A percentile compares a stretch with the other conserved stretches of the same genome.
Conservation (phyloP, 2,329 filamentous ascomycete species). For the Penicillium sp. region DNA sequence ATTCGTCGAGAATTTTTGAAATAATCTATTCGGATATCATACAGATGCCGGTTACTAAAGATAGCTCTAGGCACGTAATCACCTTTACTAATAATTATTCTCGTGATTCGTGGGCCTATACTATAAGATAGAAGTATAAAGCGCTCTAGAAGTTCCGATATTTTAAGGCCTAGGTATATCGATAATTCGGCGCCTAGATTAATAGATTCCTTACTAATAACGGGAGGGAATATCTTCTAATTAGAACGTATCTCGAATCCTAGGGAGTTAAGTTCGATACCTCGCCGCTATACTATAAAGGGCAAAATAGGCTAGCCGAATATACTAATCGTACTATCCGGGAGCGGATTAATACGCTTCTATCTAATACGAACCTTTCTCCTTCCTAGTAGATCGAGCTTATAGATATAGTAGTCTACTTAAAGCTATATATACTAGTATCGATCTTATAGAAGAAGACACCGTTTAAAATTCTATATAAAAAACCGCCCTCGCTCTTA, state of each 20-base stretch:
- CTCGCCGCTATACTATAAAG: not conserved
- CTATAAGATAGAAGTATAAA: slow-evolving; percentile 5
- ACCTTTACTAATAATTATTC: too few species aligned
- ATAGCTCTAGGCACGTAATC: too few species aligned
- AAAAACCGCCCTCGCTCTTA: not conserved
- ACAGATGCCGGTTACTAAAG: too few species aligned
- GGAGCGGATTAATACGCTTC: not conserved
- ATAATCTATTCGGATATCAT: too few species aligned
- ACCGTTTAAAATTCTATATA: not conserved
- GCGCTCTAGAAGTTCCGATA: not conserved
- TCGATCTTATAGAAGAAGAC: not conserved
- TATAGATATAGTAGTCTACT: not conserved
- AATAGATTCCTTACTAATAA: not conserved
- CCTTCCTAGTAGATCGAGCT: slow-evolving; percentile 1
- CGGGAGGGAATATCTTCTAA: not conserved
- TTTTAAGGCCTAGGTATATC: too few species aligned
- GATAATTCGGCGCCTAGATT: not conserved
- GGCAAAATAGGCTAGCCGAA: slow-evolving; percentile 2
- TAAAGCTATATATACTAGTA: not conserved
- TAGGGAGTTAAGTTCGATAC: not conserved
- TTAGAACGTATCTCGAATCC: not conserved
- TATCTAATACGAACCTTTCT: not conserved
- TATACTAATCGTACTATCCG: slow-evolving; percentile 3
- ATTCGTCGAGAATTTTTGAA: too few species aligned
- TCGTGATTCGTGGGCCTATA: not conserved